Evolutionary conservation across 306 rosid genomes (phyloP), one percentile per base, ranked within the genome.

Genomic region (Luffa acutangula): DNA sequence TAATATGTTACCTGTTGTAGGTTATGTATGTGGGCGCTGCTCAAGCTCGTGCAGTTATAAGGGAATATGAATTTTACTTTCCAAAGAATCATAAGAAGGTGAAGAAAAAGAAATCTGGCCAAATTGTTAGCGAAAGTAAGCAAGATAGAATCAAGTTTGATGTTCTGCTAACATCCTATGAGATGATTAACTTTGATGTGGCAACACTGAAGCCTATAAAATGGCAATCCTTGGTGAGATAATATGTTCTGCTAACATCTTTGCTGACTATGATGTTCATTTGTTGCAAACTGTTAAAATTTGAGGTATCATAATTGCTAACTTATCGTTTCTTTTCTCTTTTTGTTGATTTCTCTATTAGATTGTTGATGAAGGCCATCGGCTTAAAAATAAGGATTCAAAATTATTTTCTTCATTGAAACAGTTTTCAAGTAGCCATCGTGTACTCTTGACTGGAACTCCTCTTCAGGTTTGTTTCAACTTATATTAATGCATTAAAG

Each of bases 311-410:
- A 39, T 81, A 77, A 10, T 78, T 46, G 60, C 51, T 42, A 6
- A 41, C 67, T 76, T 34, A 59, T 52, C 54, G 49, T 84, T 83
- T 79, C 65, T 83, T 83, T 79, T 69, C 82, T 64, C 63, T 66
- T 78, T 77, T 78, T 70, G 66, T 82, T 84, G 83, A 43, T 78
- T 39, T 83, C 76, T 63, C 56, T 65, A 62, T 70, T 85, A 95
- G 97, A 93, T 96, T 87, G 94, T 96, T 80, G 98, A 96, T 85
- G 99, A 96, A 91, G 99, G 99, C 39, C 99, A 96, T 82, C 99
- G 99, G 79, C 96, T 96, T 2, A 96, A 96, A 79, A 96, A 96
- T 81, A 96, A 96, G 87, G 99, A 96, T 85, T 96, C 99, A 76
- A 96, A 96, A 79, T 88, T 96, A 62, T 96, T 96, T 88, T 93